Base-by-base conservation (phyloP, 192 early-diverging fungal species). In the Endogone sp. region DNA sequence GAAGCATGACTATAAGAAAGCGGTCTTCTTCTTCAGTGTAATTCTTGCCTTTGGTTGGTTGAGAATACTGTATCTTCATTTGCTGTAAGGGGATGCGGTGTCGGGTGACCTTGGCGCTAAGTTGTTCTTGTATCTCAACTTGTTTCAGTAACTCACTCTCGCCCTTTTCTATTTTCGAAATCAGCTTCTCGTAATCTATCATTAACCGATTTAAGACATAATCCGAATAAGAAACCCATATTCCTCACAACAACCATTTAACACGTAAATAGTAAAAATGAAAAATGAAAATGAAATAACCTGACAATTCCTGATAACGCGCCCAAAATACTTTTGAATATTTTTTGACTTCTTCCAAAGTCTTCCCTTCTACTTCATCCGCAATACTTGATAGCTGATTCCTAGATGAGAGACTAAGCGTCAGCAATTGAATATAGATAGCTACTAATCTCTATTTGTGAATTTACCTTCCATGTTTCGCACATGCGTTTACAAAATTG, bases 21-120 rank as follows among this genome's bases (percentile, higher is more conserved):
- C 97, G 90, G 77, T 99, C 97, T 80, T 99, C 97, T 28, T 97
- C 95, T 70, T 99, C 97, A 0, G 95, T 95, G 74, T 87, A 96
- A 32, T 91, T 92, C 75, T 93, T 94, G 55, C 95, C 95, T 62
- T 90, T 94, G 63, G 88, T 91, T 0, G 86, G 82, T 66, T 93
- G 90, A 63, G 88, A 90, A 77, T 99, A 99, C 6, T 89, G 85
- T 28, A 99, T 90, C 76, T 86, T 86, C 65, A 99, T 80, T 68
- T 99, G 92, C 68, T 94, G 93, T 32, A 96, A 79, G 21, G 97
- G 95, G 22, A 91, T 76, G 49, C 86, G 85, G 63, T 92, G 87
- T 60, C 85, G 83, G 32, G 78, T 76, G 9, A 99, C 84, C 71
- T 94, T 94, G 6, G 82, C 76, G n/a, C 88, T 85, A 4, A 99